Evolutionary conservation across 306 rosid genomes (phyloP).

Genomic region (Vicia sativa): DNA sequence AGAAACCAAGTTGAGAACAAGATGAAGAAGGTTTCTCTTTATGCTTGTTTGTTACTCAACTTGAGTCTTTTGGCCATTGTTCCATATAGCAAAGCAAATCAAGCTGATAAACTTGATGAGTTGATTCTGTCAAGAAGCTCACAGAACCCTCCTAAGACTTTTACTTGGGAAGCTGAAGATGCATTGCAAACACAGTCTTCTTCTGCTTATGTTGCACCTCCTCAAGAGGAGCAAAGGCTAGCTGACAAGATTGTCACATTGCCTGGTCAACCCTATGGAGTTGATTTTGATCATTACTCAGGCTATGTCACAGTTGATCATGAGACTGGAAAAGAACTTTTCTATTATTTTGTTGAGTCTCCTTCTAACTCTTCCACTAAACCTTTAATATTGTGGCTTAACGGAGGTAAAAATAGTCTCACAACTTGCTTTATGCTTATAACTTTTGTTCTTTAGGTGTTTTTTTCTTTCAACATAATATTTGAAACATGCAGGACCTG

Average conservation of each 20-base stretch:
- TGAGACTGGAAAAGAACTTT: slow-evolving; percentile 52
- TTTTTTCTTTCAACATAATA: not conserved
- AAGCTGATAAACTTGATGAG: slow-evolving; percentile 46
- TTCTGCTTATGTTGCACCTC: slow-evolving; percentile 20
- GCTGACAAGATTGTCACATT: slow-evolving; percentile 52
- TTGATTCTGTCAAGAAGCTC: slow-evolving; percentile 43
- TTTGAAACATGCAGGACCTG: slow-evolving; percentile 42
- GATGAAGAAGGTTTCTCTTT: slow-evolving; percentile 36
- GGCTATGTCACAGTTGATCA: slow-evolving; percentile 60
- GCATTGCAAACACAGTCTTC: slow-evolving; percentile 5
- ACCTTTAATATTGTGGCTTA: slow-evolving; percentile 64
- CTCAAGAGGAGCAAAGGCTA: slow-evolving; percentile 40
- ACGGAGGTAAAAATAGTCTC: slow-evolving; percentile 54
- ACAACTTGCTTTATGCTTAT: not conserved
- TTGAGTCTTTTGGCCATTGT: slow-evolving; percentile 36
- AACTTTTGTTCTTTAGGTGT: not conserved
- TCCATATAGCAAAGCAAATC: slow-evolving; percentile 38
- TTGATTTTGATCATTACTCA: slow-evolving; percentile 57
- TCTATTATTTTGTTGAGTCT: slow-evolving; percentile 68
- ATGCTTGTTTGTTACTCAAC: slow-evolving; percentile 33
- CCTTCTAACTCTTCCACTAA: slow-evolving; percentile 44
- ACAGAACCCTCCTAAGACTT: slow-evolving; percentile 17
- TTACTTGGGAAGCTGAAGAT: slow-evolving; percentile 36
- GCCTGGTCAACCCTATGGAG: slow-evolving; percentile 67
- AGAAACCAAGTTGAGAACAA: slow-evolving; percentile 16